These are phyloP conservation scores for Enterospora canceri DNA, from an alignment of 371 early-diverging fungal species.

Conservation along the genomic window DNA sequence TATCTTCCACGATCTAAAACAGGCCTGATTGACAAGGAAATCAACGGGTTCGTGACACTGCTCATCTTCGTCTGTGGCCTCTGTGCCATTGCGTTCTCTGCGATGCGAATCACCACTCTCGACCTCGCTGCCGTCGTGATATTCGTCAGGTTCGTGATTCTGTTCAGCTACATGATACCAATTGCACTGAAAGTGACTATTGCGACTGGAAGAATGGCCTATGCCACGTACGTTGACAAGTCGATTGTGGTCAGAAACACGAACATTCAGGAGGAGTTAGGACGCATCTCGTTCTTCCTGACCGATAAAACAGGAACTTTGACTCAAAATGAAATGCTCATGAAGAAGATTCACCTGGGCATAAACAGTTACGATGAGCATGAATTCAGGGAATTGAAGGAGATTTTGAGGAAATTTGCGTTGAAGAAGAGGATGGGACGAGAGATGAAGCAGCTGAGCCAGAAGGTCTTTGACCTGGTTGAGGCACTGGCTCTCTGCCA, in stretches of 20 bases:
- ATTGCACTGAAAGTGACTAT: constrained; percentile 85
- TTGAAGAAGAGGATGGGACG: constrained; percentile 9
- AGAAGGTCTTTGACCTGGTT: constrained; percentile 63
- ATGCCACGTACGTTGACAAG: constrained; percentile 59
- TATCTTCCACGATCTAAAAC: constrained; percentile 79
- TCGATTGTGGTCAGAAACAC: constrained; percentile 70
- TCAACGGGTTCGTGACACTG: constrained; percentile 70
- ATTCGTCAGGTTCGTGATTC: constrained; percentile 77
- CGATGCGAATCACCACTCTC: constrained; percentile 58
- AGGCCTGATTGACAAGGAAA: constrained; percentile 79
- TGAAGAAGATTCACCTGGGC: constrained; percentile 88
- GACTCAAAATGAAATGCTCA: constrained; percentile 95
- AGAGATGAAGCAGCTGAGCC: constrained; percentile 6
- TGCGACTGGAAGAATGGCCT: constrained; percentile 84
- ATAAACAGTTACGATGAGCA: constrained; percentile 65
- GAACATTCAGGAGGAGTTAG: constrained; percentile 95
- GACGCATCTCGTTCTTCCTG: constrained; percentile 80
- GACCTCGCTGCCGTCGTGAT: constrained; percentile 64
- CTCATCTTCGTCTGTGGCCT: constrained; percentile 26
- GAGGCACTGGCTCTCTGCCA: constrained; percentile 76
- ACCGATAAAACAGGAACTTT: constrained; percentile 97
- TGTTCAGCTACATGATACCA: constrained; percentile 87
- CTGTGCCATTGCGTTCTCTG: constrained; percentile 68
- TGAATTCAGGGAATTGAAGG: constrained; percentile 59
- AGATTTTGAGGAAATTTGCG: constrained; percentile 56